These are phyloP conservation scores for button mushroom (Agaricus bisporus) DNA, from an alignment of 768 basidiomycete genomes.

Conservation along the genomic window DNA sequence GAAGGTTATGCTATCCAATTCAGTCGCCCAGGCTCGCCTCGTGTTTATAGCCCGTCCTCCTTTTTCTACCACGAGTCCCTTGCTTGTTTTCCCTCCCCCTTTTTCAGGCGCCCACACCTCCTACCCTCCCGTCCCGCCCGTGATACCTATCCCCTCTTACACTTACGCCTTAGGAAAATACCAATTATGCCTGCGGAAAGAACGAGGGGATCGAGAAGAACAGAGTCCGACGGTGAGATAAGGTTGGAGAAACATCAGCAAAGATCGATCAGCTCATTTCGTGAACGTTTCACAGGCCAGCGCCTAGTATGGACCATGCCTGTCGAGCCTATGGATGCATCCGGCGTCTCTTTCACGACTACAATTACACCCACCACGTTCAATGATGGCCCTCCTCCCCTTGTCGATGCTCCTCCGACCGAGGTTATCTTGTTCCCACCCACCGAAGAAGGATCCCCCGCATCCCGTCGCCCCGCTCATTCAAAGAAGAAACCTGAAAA, in stretches of 20 bases:
- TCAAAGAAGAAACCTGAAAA: conserved; percentile 66
- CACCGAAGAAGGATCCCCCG: conserved; percentile 22
- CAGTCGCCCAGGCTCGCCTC: conserved; percentile 20
- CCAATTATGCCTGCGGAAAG: conserved; percentile 27
- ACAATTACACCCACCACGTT: conserved; percentile 18
- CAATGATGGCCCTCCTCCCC: conserved; percentile 22
- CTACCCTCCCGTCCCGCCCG: conserved; percentile 10
- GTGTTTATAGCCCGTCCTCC: conserved; percentile 26
- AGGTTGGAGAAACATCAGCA: not conserved
- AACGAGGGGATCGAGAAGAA: conserved; percentile 19
- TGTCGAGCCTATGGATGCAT: conserved; percentile 17
- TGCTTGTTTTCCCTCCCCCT: conserved; percentile 17
- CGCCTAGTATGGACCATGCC: conserved; percentile 25
- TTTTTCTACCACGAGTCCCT: conserved; percentile 17
- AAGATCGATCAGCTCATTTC: conserved; percentile 1
- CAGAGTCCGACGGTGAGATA: conserved; percentile 20
- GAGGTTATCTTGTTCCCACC: conserved; percentile 59
- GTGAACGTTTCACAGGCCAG: conserved; percentile 17
- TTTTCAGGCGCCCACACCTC: conserved; percentile 4
- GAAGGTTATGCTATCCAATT: conserved; percentile 18
- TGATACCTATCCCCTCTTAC: conserved; percentile 2
- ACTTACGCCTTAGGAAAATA: not conserved
- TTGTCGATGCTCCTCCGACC: conserved; percentile 20
- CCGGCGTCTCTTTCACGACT: conserved; percentile 17
- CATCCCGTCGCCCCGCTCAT: conserved; percentile 44